phyloP scores from a whole-genome alignment of 768 basidiomycete species.

The Lepiota brunneoincarnata region DNA sequence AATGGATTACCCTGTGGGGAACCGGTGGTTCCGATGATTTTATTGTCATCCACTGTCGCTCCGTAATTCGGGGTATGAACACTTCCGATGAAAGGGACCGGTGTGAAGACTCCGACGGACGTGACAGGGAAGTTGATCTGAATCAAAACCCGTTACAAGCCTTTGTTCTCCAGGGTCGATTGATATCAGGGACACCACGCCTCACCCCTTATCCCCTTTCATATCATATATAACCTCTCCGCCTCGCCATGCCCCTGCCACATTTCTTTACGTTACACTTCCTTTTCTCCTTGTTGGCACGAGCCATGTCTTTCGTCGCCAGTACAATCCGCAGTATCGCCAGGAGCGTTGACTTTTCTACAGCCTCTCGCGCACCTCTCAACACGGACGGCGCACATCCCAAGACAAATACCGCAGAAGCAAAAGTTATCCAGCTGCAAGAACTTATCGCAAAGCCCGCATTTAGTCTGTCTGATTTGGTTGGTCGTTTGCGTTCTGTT shows the following conservation, averaged over 20 bases:
- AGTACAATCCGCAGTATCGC: conserved; percentile 21
- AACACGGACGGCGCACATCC: conserved; percentile 32
- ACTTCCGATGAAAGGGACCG: conserved; percentile 6
- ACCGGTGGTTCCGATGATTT: neutral
- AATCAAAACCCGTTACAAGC: neutral
- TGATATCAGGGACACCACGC: neutral
- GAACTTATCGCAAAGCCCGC: conserved; percentile 27
- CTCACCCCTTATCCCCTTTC: neutral
- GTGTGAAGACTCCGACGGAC: conserved; percentile 4
- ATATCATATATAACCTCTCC: conserved; percentile 3
- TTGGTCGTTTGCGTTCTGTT: conserved; percentile 15
- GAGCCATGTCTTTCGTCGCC: conserved; percentile 17
- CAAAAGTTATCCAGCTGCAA: conserved; percentile 24
- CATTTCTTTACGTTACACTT: conserved; percentile 6
- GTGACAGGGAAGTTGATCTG: conserved; percentile 6
- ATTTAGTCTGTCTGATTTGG: conserved; percentile 26
- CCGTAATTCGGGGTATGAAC: conserved; percentile 2
- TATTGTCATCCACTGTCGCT: neutral
- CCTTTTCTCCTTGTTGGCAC: conserved; percentile 10
- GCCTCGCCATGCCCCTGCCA: conserved; percentile 6
- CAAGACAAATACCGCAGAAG: conserved; percentile 19
- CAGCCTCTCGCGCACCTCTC: conserved; percentile 25
- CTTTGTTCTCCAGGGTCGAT: neutral
- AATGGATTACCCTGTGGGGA: neutral
- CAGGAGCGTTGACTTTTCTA: conserved; percentile 20